phyloP scores from a whole-genome alignment of 148 eudicot species.

The Euryodendron excelsum region DNA sequence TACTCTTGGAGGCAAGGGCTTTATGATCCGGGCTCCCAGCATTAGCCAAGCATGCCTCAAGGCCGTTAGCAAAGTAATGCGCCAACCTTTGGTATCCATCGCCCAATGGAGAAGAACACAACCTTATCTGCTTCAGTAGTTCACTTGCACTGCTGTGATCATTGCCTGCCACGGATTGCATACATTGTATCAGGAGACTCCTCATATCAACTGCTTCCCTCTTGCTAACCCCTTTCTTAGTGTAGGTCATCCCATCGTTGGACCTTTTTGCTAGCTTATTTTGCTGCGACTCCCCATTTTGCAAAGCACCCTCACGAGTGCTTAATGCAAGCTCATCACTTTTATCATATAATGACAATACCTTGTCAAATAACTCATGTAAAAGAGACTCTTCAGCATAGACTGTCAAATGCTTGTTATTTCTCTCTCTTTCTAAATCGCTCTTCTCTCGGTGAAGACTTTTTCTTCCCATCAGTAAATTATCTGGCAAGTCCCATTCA shows the following conservation, averaged over 20 bases:
- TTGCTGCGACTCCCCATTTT: background rate
- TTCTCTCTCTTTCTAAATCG: constrained; percentile 19
- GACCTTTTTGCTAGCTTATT: constrained; percentile 12
- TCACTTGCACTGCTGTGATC: constrained; percentile 37
- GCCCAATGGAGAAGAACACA: constrained; percentile 45
- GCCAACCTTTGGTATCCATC: constrained; percentile 52
- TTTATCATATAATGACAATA: constrained; percentile 40
- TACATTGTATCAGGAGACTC: constrained; percentile 44
- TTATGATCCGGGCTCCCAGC: constrained; percentile 17
- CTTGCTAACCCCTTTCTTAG: constrained; percentile 20
- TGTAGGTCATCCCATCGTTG: background rate
- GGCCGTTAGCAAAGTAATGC: constrained; percentile 53
- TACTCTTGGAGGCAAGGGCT: constrained; percentile 7
- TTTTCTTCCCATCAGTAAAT: constrained; percentile 26
- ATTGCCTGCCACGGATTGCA: constrained; percentile 36
- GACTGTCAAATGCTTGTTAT: constrained; percentile 29
- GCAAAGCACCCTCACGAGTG: constrained; percentile 10
- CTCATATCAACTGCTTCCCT: constrained; percentile 42
- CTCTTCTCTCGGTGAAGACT: constrained; percentile 19
- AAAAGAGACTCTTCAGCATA: constrained; percentile 36
- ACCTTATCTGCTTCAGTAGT: constrained; percentile 36
- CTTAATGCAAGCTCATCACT: constrained; percentile 27
- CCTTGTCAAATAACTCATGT: constrained; percentile 43
- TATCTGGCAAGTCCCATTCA: background rate
- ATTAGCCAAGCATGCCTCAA: constrained; percentile 54